Percentiles rank a stretch among this genome's conserved stretches.
Evolutionary conservation across 139 green algal genomes (phyloP).

Genomic region (Dunaliella sp.): DNA sequence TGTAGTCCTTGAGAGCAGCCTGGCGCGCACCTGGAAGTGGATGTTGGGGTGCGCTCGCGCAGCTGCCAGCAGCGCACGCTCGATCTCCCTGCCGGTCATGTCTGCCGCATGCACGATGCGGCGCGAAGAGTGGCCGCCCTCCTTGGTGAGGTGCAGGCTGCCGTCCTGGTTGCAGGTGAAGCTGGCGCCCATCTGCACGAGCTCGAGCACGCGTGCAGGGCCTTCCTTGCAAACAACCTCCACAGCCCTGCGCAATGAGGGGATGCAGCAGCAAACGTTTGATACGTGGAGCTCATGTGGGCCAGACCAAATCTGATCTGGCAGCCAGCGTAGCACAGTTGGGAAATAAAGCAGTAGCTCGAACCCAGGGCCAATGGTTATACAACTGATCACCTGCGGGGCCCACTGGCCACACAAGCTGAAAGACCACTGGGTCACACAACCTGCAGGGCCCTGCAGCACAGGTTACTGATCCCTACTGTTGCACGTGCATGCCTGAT

Average conservation of each 20-base stretch:
- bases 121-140: slow-evolving; percentile 90
- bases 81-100: slow-evolving; percentile 89
- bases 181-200: slow-evolving; percentile 82
- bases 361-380: too few species aligned
- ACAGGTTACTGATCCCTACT: too few species aligned
- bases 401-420: too few species aligned
- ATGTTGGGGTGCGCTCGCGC: slow-evolving; percentile 76
- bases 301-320: too few species aligned
- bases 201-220: slow-evolving; percentile 81
- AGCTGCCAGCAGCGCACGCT: slow-evolving; percentile 79
- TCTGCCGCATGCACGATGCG: slow-evolving; percentile 96
- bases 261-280: too few species aligned
- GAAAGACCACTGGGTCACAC: too few species aligned
- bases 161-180: slow-evolving; percentile 81
- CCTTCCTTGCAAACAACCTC: slow-evolving; percentile 91
- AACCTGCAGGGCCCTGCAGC: too few species aligned
- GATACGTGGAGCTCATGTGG: too few species aligned
- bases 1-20: not conserved
- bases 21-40: slow-evolving; percentile 17
- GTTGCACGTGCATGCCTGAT: too few species aligned
- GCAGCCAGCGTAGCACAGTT: too few species aligned
- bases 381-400: too few species aligned
- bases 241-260: slow-evolving; percentile 83
- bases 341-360: too few species aligned
- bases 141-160: slow-evolving; percentile 89